phyloP scores from a whole-genome alignment of 306 rosid species.

The Inga laurina region DNA sequence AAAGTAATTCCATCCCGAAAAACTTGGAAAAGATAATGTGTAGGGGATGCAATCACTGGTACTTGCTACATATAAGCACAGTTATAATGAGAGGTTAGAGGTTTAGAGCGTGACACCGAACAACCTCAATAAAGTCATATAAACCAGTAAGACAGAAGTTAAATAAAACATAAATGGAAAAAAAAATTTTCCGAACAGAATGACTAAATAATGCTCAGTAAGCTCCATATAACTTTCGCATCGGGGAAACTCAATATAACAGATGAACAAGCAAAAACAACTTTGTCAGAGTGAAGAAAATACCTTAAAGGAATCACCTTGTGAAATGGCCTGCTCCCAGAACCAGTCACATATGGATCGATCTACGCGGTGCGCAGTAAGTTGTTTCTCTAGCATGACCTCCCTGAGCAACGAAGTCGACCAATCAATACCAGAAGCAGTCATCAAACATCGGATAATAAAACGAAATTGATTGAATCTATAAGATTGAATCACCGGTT shows the following conservation, averaged over 20 bases:
- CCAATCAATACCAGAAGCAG: background rate
- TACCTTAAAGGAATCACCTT: constrained; percentile 86
- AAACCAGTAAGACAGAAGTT: background rate
- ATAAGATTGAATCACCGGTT: background rate
- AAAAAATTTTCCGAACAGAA: background rate
- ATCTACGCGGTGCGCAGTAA: constrained; percentile 92
- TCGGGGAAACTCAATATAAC: background rate
- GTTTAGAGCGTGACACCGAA: background rate
- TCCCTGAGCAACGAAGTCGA: constrained; percentile 54
- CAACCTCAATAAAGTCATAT: background rate
- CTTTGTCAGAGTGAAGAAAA: background rate
- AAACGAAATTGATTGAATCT: background rate
- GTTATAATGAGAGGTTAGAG: background rate
- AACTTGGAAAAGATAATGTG: constrained; percentile 94
- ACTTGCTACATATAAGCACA: constrained; percentile 53
- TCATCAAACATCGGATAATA: background rate
- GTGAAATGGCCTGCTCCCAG: constrained; percentile 83
- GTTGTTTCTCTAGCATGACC: constrained; percentile 96
- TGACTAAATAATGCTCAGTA: background rate
- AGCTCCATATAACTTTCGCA: background rate
- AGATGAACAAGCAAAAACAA: background rate
- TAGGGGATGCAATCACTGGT: constrained; percentile 93
- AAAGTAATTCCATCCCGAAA: constrained; percentile 86
- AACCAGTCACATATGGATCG: constrained; percentile 94
- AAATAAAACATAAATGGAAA: background rate